A percentile compares a stretch with the other conserved stretches of the same genome.
phyloP scores from a whole-genome alignment of 164 flowering plant genomes.

The Stephania japonica region DNA sequence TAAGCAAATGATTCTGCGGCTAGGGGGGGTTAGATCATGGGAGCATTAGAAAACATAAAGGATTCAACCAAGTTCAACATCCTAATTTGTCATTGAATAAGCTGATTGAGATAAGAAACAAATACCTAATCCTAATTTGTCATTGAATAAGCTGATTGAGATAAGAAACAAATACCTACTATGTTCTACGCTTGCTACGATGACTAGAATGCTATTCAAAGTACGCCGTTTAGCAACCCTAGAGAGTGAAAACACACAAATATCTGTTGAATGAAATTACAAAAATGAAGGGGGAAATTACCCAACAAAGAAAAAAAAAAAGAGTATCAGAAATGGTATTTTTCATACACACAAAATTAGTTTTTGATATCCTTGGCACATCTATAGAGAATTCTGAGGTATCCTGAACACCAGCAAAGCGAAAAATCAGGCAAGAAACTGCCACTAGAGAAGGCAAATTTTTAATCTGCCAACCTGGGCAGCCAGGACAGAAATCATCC shows the following conservation, averaged over 20 bases:
- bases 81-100: too few relatives aligned
- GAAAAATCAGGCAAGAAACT: not conserved
- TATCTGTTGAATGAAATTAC: not conserved
- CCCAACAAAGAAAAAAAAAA: too few relatives aligned
- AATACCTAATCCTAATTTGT: too few relatives aligned
- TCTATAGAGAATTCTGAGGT: not conserved
- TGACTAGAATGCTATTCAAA: not conserved
- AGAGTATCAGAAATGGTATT: not conserved
- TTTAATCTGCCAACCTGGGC: constrained; percentile 1
- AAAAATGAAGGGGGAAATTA: not conserved
- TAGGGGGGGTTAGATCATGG: too few relatives aligned
- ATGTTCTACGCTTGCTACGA: too few relatives aligned
- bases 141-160: too few relatives aligned
- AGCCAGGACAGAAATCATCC: constrained; percentile 1
- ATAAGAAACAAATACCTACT: too few relatives aligned
- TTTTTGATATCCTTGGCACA: not conserved
- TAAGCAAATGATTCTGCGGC: too few relatives aligned
- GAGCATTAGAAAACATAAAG: too few relatives aligned
- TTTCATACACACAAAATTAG: constrained; percentile 2
- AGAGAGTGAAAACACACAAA: not conserved
- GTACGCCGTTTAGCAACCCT: not conserved
- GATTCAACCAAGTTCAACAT: too few relatives aligned
- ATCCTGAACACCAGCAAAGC: not conserved
- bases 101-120: too few relatives aligned
- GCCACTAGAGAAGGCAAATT: not conserved